These are phyloP conservation scores for Tulasnella calospora DNA, from an alignment of 768 basidiomycete genomes.

Conservation along the genomic window DNA sequence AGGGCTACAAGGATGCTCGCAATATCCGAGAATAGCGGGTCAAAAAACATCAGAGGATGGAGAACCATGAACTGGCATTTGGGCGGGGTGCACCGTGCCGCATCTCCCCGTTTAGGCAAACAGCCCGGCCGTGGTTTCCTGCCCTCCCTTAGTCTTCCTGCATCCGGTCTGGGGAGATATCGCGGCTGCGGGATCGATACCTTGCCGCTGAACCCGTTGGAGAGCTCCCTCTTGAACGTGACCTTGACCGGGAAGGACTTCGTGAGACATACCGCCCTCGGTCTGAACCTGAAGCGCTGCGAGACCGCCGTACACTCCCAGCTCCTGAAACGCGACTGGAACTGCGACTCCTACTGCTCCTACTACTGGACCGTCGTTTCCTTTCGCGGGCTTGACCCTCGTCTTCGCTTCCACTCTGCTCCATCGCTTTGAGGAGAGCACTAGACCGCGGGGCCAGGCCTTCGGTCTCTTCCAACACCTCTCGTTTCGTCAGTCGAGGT, in stretches of 20 bases:
- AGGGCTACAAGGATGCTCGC: conserved; percentile 9
- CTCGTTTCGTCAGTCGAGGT: conserved; percentile 79
- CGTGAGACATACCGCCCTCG: conserved; percentile 59
- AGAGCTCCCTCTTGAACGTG: conserved; percentile 39
- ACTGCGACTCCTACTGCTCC: conserved; percentile 35
- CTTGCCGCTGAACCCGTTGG: conserved; percentile 38
- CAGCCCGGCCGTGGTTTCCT: not conserved
- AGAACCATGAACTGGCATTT: too few relatives aligned
- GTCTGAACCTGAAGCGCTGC: conserved; percentile 30
- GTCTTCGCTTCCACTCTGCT: conserved; percentile 38
- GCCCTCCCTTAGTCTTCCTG: conserved; percentile 32
- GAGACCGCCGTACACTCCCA: not conserved
- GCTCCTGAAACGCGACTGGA: conserved; percentile 33
- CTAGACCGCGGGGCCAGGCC: conserved; percentile 83
- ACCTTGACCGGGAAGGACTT: conserved; percentile 52
- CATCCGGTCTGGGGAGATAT: conserved; percentile 53
- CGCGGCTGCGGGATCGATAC: conserved; percentile 51
- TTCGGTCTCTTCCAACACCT: conserved; percentile 84
- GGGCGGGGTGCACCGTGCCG: not conserved
- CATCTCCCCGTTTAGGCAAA: not conserved
- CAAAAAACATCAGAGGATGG: not conserved
- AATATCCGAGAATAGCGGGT: not conserved
- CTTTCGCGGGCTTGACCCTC: conserved; percentile 36
- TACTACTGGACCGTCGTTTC: conserved; percentile 41
- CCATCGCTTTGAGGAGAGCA: conserved; percentile 81